These are phyloP conservation scores for Suillus subluteus DNA, from an alignment of 768 basidiomycete species.

Conservation along the genomic window DNA sequence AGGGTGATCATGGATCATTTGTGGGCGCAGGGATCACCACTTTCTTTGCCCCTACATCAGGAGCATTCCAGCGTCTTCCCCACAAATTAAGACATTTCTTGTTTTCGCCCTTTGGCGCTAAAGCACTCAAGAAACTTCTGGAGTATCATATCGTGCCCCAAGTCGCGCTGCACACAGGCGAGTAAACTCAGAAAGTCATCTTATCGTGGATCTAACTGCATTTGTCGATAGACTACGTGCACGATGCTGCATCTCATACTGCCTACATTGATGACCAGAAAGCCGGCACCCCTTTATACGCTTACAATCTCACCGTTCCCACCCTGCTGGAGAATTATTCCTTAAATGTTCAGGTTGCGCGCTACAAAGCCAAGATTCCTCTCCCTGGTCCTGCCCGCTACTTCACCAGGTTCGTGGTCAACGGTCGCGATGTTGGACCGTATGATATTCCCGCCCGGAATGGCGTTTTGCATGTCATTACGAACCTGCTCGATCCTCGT, in stretches of 20 bases:
- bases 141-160: slow-evolving; percentile 61
- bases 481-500: slow-evolving; percentile 46
- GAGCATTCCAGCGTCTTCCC: slow-evolving; percentile 51
- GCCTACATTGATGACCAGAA: slow-evolving; percentile 8
- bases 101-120: slow-evolving; percentile 62
- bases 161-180: slow-evolving; percentile 53
- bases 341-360: slow-evolving; percentile 50
- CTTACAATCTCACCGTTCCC: slow-evolving; percentile 40
- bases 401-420: slow-evolving; percentile 44
- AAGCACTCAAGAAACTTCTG: slow-evolving; percentile 54
- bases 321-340: slow-evolving; percentile 48
- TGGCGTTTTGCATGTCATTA: slow-evolving; percentile 58
- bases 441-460: slow-evolving; percentile 57
- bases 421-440: slow-evolving; percentile 40
- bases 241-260: slow-evolving; percentile 13
- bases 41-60: slow-evolving; percentile 58
- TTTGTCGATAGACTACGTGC: slow-evolving; percentile 16
- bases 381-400: slow-evolving; percentile 39
- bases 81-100: slow-evolving; percentile 54
- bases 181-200: slow-evolving; percentile 18
- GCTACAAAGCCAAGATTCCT: slow-evolving; percentile 45
- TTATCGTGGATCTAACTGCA: not conserved
- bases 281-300: slow-evolving; percentile 27
- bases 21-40: slow-evolving; percentile 51
- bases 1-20: slow-evolving; percentile 42